A percentile compares a stretch with the other conserved stretches of the same genome.
These are phyloP conservation scores for Sporothrix brunneoviolacea DNA, from an alignment of 2,329 filamentous ascomycete species.

Conservation along the genomic window DNA sequence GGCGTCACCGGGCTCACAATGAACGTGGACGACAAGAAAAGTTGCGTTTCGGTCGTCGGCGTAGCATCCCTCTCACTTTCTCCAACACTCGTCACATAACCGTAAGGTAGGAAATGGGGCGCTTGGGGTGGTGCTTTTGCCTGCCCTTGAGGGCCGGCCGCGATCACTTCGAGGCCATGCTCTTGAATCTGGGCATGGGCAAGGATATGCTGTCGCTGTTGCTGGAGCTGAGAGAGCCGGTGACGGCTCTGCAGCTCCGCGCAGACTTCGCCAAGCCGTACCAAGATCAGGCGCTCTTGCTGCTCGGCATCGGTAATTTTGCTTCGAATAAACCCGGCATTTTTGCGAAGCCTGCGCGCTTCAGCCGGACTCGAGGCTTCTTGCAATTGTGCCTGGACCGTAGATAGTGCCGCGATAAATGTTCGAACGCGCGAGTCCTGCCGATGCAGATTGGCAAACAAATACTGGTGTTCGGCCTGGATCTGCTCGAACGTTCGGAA, in stretches of 20 bases:
- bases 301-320: conserved; percentile 38
- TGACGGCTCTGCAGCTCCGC: conserved; percentile 42
- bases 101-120: too few species aligned
- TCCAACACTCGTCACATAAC: not conserved
- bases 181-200: too few species aligned
- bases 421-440: conserved; percentile 32
- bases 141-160: too few species aligned
- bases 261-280: conserved; percentile 42
- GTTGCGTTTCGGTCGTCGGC: not conserved
- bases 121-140: too few species aligned
- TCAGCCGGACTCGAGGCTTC: conserved; percentile 15
- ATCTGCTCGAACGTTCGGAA: conserved; percentile 35
- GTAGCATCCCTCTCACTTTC: not conserved
- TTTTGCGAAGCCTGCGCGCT: conserved; percentile 32
- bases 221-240: conserved; percentile 29
- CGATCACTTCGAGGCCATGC: too few species aligned
- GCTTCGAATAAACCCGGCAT: conserved; percentile 34
- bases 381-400: conserved; percentile 27
- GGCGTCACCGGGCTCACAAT: conserved; percentile 8
- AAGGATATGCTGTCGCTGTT: conserved; percentile 17
- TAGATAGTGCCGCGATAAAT: conserved; percentile 34
- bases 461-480: conserved; percentile 40
- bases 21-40: not conserved
- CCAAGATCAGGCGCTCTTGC: conserved; percentile 40
- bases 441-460: conserved; percentile 34